A percentile compares a stretch with the other conserved stretches of the same genome.
Conservation (phyloP, 2,329 filamentous ascomycete species). For the Calonectria henricotiae region DNA sequence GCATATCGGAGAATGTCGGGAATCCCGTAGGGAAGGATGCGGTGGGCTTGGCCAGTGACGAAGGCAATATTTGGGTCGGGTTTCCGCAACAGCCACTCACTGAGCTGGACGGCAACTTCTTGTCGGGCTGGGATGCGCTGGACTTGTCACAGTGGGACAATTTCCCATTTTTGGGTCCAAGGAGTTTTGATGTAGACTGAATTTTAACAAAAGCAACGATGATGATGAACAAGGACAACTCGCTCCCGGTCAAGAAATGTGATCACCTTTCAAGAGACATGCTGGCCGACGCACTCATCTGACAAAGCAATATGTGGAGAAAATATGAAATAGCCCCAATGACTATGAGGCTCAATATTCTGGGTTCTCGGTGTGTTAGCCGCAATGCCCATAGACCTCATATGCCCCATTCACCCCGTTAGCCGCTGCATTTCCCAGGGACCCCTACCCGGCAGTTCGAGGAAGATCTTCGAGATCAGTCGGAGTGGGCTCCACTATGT, state of each 20-base stretch:
- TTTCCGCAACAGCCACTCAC: constrained; percentile 26
- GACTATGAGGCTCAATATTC: neutral
- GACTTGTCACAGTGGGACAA: constrained; percentile 51
- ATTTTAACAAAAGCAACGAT: neutral
- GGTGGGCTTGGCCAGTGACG: constrained; percentile 2
- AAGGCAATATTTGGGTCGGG: constrained; percentile 23
- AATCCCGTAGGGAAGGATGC: constrained; percentile 10
- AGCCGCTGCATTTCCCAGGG: neutral
- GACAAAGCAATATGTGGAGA: neutral
- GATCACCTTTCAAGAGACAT: neutral
- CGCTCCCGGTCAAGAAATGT: neutral
- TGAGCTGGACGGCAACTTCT: constrained; percentile 44
- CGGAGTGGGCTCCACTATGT: too few relatives aligned
- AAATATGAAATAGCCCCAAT: neutral
- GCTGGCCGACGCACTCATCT: neutral
- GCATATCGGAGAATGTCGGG: neutral
- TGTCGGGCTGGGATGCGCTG: constrained; percentile 49
- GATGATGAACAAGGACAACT: neutral
- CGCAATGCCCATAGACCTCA: neutral
- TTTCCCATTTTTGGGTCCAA: constrained; percentile 44
- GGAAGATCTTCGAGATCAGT: neutral
- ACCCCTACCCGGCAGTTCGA: neutral
- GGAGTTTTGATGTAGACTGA: constrained; percentile 35
- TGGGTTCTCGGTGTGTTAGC: neutral
- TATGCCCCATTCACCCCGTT: neutral